Evolutionary conservation across 2,329 filamentous ascomycete genomes (phyloP).

Genomic region (Coleophoma crateriformis): DNA sequence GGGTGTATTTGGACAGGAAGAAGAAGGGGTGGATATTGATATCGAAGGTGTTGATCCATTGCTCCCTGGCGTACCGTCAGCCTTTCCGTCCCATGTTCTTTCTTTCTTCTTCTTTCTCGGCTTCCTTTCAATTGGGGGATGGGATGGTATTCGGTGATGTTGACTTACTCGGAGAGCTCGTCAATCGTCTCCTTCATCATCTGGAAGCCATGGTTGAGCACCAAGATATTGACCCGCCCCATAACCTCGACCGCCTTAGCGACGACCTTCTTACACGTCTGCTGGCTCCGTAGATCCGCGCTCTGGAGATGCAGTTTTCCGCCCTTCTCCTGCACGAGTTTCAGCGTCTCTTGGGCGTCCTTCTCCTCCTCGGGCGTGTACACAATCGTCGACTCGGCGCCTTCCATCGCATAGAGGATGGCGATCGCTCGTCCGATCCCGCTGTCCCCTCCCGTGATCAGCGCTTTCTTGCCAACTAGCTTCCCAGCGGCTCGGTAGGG

Average conservation of each 20-base stretch:
- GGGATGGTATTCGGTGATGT: no score
- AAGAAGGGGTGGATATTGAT: constrained; percentile 81
- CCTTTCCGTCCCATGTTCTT: neutral
- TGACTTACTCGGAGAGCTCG: constrained; percentile 60
- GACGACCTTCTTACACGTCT: constrained; percentile 65
- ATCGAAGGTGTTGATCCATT: constrained; percentile 76
- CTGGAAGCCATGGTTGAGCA: constrained; percentile 71
- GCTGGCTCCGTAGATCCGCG: constrained; percentile 57
- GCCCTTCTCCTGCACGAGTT: constrained; percentile 61
- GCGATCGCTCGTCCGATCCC: constrained; percentile 75
- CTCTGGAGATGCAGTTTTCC: constrained; percentile 58
- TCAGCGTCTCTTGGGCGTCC: constrained; percentile 71
- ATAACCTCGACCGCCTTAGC: constrained; percentile 61
- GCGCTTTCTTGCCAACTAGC: constrained; percentile 65
- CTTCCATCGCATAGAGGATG: constrained; percentile 76
- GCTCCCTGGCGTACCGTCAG: constrained; percentile 45
- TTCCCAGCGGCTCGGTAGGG: constrained; percentile 73
- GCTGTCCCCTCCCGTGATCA: constrained; percentile 78
- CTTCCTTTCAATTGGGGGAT: no score
- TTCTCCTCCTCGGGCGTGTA: constrained; percentile 72
- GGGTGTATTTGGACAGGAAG: constrained; percentile 71
- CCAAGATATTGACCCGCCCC: constrained; percentile 67
- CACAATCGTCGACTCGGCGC: constrained; percentile 66
- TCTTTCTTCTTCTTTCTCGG: no score
- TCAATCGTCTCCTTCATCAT: constrained; percentile 68